Percentiles rank a stretch among this genome's conserved stretches.
phyloP scores from a whole-genome alignment of 768 basidiomycete species.

The Rhodotorula diobovata region DNA sequence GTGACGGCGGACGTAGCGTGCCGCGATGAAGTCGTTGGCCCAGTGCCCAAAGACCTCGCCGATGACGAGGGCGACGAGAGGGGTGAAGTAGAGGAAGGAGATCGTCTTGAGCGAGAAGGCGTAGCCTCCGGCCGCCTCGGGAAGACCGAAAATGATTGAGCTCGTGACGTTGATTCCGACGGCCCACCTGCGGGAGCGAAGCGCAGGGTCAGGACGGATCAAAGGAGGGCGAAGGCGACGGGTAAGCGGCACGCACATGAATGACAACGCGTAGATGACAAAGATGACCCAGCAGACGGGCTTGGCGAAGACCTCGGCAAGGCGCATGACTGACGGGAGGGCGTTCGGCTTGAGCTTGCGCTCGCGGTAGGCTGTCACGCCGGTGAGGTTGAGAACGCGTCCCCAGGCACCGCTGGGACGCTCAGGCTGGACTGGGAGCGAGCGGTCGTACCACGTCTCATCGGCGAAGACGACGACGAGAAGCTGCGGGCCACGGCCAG shows the following conservation, averaged over 20 bases:
- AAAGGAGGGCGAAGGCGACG: too few relatives aligned
- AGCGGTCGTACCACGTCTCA: conserved; percentile 39
- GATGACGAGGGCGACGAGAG: conserved; percentile 29
- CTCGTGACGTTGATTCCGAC: conserved; percentile 39
- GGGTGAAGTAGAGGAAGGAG: conserved; percentile 37
- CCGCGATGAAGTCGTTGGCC: conserved; percentile 30
- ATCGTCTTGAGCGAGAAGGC: conserved; percentile 14
- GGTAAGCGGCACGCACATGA: too few relatives aligned
- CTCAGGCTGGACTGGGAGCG: conserved; percentile 17
- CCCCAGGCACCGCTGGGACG: conserved; percentile 18
- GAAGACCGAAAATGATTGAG: conserved; percentile 24
- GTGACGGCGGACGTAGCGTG: conserved; percentile 23
- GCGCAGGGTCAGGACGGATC: too few relatives aligned
- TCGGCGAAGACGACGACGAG: conserved; percentile 23
- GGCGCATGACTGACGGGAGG: conserved; percentile 21
- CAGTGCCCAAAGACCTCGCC: conserved; percentile 37
- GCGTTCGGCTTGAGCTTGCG: conserved; percentile 30
- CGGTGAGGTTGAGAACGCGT: conserved; percentile 30
- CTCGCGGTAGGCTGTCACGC: conserved; percentile 33
- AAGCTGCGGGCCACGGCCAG: too few relatives aligned
- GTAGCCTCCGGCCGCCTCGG: conserved; percentile 14
- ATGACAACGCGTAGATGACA: conserved; percentile 33
- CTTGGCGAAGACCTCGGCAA: conserved; percentile 34
- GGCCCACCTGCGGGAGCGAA: too few relatives aligned
- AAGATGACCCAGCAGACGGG: conserved; percentile 18